Evolutionary conservation across 2,329 filamentous ascomycete genomes (phyloP).

Genomic region (Trichoderma sp.): DNA sequence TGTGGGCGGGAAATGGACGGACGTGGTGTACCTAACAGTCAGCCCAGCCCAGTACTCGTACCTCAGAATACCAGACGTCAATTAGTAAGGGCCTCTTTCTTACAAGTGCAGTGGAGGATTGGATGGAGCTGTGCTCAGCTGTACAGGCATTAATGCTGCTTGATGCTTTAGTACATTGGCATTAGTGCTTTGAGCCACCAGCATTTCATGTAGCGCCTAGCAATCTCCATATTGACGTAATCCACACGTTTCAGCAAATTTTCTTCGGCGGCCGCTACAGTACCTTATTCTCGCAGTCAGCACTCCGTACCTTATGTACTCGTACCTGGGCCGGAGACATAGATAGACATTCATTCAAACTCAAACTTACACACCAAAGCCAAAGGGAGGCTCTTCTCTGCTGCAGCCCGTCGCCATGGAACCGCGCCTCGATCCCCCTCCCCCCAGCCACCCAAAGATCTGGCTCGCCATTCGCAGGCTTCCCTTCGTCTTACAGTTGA

Average conservation of each 20-base stretch:
- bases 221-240: not conserved
- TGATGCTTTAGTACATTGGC: not conserved
- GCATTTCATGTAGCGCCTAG: not conserved
- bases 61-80: not conserved
- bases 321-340: not conserved
- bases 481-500: not conserved
- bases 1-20: not conserved
- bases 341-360: not conserved
- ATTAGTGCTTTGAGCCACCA: not conserved
- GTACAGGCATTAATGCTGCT: not conserved
- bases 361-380: not conserved
- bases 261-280: not conserved
- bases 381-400: not conserved
- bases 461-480: conserved; percentile 1
- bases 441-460: conserved; percentile 11
- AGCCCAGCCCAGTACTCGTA: not conserved
- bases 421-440: not conserved
- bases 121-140: not conserved
- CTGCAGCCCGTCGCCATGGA: conserved; percentile 21
- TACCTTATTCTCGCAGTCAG: not conserved
- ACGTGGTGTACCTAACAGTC: not conserved
- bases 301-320: not conserved
- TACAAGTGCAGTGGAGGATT: not conserved
- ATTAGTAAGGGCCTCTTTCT: not conserved
- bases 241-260: not conserved